These are phyloP conservation scores for Podila verticillata DNA, from an alignment of 192 early-diverging fungal species.

Conservation along the genomic window DNA sequence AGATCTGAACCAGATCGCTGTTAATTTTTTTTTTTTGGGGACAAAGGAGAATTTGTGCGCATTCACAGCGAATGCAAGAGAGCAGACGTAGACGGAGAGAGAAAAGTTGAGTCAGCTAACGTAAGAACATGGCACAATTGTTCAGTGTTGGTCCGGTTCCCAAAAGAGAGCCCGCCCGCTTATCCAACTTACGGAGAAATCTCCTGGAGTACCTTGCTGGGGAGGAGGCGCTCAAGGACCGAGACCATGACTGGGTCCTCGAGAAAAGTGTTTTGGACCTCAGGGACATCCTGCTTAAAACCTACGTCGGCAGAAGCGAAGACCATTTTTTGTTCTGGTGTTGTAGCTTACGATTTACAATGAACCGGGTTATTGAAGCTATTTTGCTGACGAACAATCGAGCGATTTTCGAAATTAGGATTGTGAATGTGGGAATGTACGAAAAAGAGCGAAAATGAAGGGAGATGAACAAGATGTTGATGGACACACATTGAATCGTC, in stretches of 20 bases:
- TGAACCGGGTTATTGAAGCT: not conserved
- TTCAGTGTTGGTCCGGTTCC: no score
- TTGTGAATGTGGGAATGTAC: not conserved
- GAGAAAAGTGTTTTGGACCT: constrained; percentile 28
- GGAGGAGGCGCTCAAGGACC: constrained; percentile 60
- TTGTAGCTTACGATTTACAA: not conserved
- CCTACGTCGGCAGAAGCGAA: constrained; percentile 41
- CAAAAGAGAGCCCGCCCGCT: no score
- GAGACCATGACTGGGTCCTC: constrained; percentile 60
- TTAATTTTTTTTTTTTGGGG: not conserved
- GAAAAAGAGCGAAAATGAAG: not conserved
- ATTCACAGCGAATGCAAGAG: no score
- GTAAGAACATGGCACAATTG: not conserved
- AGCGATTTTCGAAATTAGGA: no score
- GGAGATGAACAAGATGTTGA: not conserved
- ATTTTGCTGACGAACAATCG: no score
- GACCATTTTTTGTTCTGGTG: constrained; percentile 14
- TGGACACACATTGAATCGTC: no score
- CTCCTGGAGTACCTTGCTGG: constrained; percentile 42
- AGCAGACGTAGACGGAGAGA: not conserved
- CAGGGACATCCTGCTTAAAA: constrained; percentile 45
- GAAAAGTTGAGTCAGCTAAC: not conserved
- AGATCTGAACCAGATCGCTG: constrained; percentile 42
- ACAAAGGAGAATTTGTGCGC: no score
- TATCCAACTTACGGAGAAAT: constrained; percentile 58